Conservation (phyloP, 345 rosid species). For the Gynandropsis gynandra region DNA sequence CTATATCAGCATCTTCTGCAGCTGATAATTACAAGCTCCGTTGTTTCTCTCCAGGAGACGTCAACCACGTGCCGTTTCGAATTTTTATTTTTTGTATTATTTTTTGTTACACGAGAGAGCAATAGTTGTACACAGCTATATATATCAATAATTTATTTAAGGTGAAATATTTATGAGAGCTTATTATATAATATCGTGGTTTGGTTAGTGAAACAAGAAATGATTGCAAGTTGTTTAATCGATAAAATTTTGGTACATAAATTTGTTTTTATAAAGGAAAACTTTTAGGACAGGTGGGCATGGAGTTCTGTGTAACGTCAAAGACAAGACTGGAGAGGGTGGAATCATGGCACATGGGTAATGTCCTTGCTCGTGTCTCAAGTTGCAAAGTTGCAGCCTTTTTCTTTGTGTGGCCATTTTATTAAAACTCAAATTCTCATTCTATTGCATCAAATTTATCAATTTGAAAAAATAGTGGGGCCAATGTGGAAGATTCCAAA, state of each 20-base stretch:
- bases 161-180: no score
- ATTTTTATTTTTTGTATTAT: neutral
- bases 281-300: constrained; percentile 10
- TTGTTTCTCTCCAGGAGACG: neutral
- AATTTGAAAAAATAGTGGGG: constrained; percentile 12
- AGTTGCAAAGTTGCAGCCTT: constrained; percentile 27
- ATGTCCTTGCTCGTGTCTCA: constrained; percentile 24
- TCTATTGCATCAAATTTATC: constrained; percentile 27
- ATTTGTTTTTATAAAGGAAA: no score
- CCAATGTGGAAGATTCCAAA: constrained; percentile 12
- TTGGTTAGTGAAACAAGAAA: no score
- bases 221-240: no score
- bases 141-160: no score
- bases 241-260: no score
- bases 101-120: neutral
- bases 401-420: constrained; percentile 12
- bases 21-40: neutral
- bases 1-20: neutral
- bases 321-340: constrained; percentile 27
- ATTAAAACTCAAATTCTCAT: constrained; percentile 7
- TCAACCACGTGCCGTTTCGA: constrained; percentile 10
- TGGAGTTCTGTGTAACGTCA: constrained; percentile 17
- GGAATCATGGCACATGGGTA: constrained; percentile 33
- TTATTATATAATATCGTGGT: no score
- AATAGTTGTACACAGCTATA: neutral